Base-by-base conservation (phyloP, 1,284 basidiomycete species). In the Puccinia brachypodii region DNA sequence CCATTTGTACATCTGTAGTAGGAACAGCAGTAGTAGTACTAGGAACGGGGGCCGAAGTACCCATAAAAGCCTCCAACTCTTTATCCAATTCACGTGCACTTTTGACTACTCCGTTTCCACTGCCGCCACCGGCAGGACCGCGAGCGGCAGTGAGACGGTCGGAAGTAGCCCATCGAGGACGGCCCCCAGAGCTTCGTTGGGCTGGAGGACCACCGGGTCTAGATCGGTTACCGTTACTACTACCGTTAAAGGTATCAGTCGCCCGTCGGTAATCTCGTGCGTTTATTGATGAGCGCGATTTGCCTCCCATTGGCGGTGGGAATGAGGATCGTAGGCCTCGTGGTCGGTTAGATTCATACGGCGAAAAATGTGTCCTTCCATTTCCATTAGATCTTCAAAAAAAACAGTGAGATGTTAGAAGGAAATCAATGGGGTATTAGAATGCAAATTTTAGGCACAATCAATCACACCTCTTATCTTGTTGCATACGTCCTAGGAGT, bases 41-140 rank as follows among this genome's bases (percentile, higher is more conserved):
- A 56, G 25, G 11, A 62, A n/a, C 14, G 3, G 53, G n/a, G 8
- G 74, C 31, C 9, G 76, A 66, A 44, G 76, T 69, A 8, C 58
- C 77, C 77, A 79, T 79, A 33, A 79, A 79, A 8, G 77, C 77
- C 56, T 79, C 77, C 66, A 79, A 40, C 68, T 79, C 77, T n/a
- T 72, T 79, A 47, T 79, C 77, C 56, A 79, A 47, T 28, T 79
- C 77, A 11, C 33, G 40, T 14, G 77, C 66, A 33, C 68, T 71
- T 28, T 79, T 79, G 6, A 72, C 50, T 14, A 9, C 42, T 8
- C 58, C 44, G 33, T 6, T 31, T 13, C 38, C 58, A 3, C n/a
- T n/a, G n/a, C n/a, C n/a, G n/a, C n/a, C n/a, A n/a, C n/a, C n/a
- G n/a, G n/a, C n/a, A n/a, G n/a, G n/a, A n/a, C 58, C 62, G 8